Evolutionary conservation across 164 flowering plant species (phyloP), one percentile per base, ranked within the genome.

Genomic region (Tinospora cordifolia): DNA sequence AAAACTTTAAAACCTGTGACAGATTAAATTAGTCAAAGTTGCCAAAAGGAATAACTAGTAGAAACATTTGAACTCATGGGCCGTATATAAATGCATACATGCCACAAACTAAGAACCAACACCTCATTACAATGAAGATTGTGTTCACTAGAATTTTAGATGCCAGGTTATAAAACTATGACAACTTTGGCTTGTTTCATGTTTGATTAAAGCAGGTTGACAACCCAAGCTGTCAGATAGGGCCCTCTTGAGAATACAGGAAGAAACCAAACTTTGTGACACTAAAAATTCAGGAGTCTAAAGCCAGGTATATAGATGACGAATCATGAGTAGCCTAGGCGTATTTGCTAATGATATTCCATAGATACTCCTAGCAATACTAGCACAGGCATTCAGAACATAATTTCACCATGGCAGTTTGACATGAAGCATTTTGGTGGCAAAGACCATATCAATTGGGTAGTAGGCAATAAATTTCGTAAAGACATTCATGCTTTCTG

Each of bases 1-100:
- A 81, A 78, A 91, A 95, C 72, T 95, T 95, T 72, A 91, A 79
- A 69, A 95, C 99, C 99, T 95, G 82, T 38, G 62, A 19, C 2
- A 6, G 30, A 71, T 1, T 40, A 64, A 34, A 65, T 8, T 40
- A 65, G 26, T 66, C 27, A 22, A 21, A 27, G 14, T 49, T 58
- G 41, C 36, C 59, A 65, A 39, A 41, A 13, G 15, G 40, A 13
- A 62, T 36, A 46, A 44, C 66, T 70, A 21, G 24, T 24, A 21
- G 54, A 46, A 71, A 60, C 39, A 69, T 25, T 65, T 3, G 0
- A 54, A 54, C 60, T 54, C 60, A 54, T 22, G 21, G 24, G 60
- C 22, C 22, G n/a, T 54, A 19, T 17, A 54, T 2, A 30, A 30
- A 30, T 30, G 36, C 36, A 30, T 30, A 30, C 36, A 30, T 30